Base-by-base conservation (phyloP, 2,329 filamentous ascomycete genomes). In the Leptosphaerulina australis region DNA sequence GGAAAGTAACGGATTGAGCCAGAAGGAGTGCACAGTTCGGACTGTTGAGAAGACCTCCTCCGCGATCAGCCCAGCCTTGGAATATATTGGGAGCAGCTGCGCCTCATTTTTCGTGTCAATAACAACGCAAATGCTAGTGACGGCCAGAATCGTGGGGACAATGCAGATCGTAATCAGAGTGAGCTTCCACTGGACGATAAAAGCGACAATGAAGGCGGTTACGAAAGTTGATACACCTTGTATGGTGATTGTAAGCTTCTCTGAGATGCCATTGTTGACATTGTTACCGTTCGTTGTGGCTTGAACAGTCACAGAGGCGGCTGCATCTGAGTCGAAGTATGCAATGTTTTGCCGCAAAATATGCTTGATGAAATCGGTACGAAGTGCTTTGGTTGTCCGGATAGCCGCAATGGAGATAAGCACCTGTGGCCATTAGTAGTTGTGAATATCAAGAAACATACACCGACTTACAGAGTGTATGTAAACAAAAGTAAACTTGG, bases 221-320 rank as follows among this genome's bases (percentile, higher is more conserved):
- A 81, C 76, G 66, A 97, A 97, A 1, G 67, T 70, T 2, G 69
- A 70, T 4, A 69, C 18, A 6, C 60, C 66, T 52, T 78, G 76
- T 4, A 79, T 68, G 34, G 75, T 76, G 25, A 79, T 69, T 3
- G 74, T 74, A 3, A 78, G 68, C 51, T 72, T 74, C 33, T 71
- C 69, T 0, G 69, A 67, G 35, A 99, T 91, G 48, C 91, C 93
- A 60, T 96, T 92, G 72, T 97, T 93, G 46, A 97, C 87, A 44
- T 96, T 78, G 66, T 96, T 97, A 34, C 91, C 96, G 71, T 97
- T 93, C 9, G 92, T 88, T 0, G 93, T 97, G 62, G 97, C 96
- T 57, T 92, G 87, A 1, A 92, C 96, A 0, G 92, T 96, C 53
- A 97, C 90, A 74, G 97, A 94, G 50, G 93, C 92, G 25, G 91